Base-by-base conservation (phyloP, 352 stramenopile species). In the Blastocystis sp. region DNA sequence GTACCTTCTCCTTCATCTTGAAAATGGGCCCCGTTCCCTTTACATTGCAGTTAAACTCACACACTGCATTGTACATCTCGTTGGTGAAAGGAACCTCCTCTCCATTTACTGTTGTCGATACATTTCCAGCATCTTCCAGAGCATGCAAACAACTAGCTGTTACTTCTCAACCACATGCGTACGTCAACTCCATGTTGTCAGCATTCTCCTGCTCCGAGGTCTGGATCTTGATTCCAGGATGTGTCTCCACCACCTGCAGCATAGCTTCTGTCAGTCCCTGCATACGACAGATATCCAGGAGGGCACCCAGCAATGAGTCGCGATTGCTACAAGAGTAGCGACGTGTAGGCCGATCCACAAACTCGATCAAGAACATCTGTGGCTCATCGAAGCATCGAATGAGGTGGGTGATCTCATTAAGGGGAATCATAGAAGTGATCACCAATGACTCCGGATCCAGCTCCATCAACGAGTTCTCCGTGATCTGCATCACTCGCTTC, bases 31-130 rank as follows among this genome's bases (percentile, higher is more conserved):
- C 94, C 50, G 93, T 95, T 4, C 92, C 90, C 37, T 94, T 93
- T 0, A 97, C 94, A 69, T 97, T 97, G 11, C 94, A 93, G 55
- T 97, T 97, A 87, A 97, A 96, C 79, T 97, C 94, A 61, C 92
- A 77, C 56, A 84, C 68, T 23, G 89, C 77, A 45, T 90, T 87
- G 37, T 90, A 63, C 62, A 91, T 89, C 53, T 90, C 88, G 39
- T 62, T 64, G 5, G 77, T 88, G 29, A 54, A 88, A 2, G 77
- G 39, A 39, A 88, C 47, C 43, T 34, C 6, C 43, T 75, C 37
- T n/a, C 77, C 77, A 43, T 79, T 39, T 39, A 50, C 43, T 23
- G 66, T 79, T 18, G 62, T 88, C 20, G 41, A 61, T 9, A 88
- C 66, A n/a, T 20, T 20, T 11, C 55, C 77, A 18, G 77, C 77